Evolutionary conservation across 495 filamentous ascomycete genomes (phyloP).

Genomic region (Trichoderma reesei): DNA sequence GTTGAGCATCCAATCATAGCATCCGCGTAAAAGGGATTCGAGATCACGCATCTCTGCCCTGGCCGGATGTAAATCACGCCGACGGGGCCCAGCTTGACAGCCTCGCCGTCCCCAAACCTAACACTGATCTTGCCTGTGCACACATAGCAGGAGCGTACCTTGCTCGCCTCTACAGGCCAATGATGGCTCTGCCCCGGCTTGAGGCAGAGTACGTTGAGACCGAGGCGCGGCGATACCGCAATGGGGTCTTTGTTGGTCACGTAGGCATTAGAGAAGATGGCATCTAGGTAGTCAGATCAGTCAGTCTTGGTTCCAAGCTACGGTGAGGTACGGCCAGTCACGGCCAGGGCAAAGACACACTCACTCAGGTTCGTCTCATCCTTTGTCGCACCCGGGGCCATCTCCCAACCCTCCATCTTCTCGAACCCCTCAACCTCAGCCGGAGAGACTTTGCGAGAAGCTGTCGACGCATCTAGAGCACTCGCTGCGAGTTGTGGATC

Average conservation of each 20-base stretch:
- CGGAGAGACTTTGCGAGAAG: not conserved
- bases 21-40: slow-evolving; percentile 27
- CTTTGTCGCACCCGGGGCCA: slow-evolving; percentile 22
- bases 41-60: slow-evolving; percentile 16
- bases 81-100: slow-evolving; percentile 28
- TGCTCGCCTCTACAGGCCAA: slow-evolving; percentile 15
- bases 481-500: not conserved
- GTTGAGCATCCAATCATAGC: slow-evolving; percentile 18
- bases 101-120: slow-evolving; percentile 18
- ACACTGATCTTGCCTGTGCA: slow-evolving; percentile 26
- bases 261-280: slow-evolving; percentile 33
- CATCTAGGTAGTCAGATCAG: slow-evolving; percentile 13
- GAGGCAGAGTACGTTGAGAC: slow-evolving; percentile 26
- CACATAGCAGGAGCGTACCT: slow-evolving; percentile 25
- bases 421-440: slow-evolving; percentile 15
- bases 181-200: slow-evolving; percentile 17
- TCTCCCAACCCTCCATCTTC: slow-evolving; percentile 31
- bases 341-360: not conserved
- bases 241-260: slow-evolving; percentile 21
- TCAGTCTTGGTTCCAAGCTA: not conserved
- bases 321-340: not conserved
- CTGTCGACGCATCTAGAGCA: not conserved
- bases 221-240: slow-evolving; percentile 22
- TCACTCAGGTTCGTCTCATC: slow-evolving; percentile 11
- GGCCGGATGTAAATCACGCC: slow-evolving; percentile 26